Evolutionary conservation across 257 asterid species (phyloP), one percentile per base, ranked within the genome.

Genomic region (Solanum sejunctum): DNA sequence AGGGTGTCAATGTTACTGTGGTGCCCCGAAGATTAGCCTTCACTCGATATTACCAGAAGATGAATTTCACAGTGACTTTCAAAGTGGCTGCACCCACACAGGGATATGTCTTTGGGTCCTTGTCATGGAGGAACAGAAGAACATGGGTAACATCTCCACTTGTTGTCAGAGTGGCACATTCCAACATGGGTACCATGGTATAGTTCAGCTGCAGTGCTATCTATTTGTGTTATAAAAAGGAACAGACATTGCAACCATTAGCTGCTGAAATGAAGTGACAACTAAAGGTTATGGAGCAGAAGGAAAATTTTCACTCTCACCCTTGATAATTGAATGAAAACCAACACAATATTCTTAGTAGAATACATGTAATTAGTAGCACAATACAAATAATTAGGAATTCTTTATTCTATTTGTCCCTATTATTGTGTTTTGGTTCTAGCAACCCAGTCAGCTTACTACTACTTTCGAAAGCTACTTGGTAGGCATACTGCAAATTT

Each of bases 51-150:
- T 93, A 94, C 10, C 93, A 94, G 90, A 96, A 88, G 93, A 86
- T 93, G 56, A 91, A 85, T 80, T 96, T 93, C 87, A 91, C 92
- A 0, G 91, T 96, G 55, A 89, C 78, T 61, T 96, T 96, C 83
- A 92, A 92, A 91, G 93, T 89, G 57, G 88, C 84, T 83, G 93
- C 86, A 55, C 98, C 97, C 0, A 12, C 91, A 12, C 87, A 85
- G 36, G 95, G 92, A 41, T 94, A 96, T 87, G 94, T 89, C 43
- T 96, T 96, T 45, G 99, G 99, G 83, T 94, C 93, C 7, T 88
- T 96, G 88, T 86, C 98, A 41, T 96, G 99, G 99, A 93, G 95
- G 92, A 94, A 84, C 84, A 90, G 79, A 57, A 87, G 61, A 67
- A 83, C 90, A 16, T 86, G 94, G 95, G 95, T 94, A 73, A 91